These are phyloP conservation scores for Diplotaxis tenuifolia DNA, from an alignment of 345 rosid species.

Conservation along the genomic window DNA sequence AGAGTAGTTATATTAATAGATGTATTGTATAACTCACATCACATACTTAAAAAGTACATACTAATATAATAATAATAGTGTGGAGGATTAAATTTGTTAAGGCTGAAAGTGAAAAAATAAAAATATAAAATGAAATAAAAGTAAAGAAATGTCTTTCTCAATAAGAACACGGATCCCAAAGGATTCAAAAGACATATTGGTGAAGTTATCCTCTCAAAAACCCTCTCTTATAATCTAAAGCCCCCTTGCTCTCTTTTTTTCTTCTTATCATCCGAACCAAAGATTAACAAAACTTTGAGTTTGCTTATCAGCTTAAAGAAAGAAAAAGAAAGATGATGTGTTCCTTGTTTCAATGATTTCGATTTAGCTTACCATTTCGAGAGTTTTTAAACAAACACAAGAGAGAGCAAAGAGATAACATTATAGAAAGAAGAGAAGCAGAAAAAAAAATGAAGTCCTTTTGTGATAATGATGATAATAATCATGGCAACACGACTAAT, in stretches of 20 bases:
- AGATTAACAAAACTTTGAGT: conserved; percentile 31
- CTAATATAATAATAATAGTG: not conserved
- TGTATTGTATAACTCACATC: too few species aligned
- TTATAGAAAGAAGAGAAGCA: conserved; percentile 24
- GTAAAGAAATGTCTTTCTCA: conserved; percentile 80
- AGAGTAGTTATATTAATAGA: too few species aligned
- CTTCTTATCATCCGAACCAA: conserved; percentile 38
- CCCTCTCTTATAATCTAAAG: conserved; percentile 23
- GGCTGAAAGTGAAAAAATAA: conserved; percentile 33
- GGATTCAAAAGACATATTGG: too few species aligned
- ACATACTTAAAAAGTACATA: not conserved
- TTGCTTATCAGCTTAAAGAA: not conserved
- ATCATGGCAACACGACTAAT: conserved; percentile 38
- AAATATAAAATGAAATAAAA: conserved; percentile 14
- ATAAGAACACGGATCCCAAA: conserved; percentile 86
- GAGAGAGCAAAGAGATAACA: conserved; percentile 13
- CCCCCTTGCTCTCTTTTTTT: conserved; percentile 43
- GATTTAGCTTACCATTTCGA: conserved; percentile 24
- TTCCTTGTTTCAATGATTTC: conserved; percentile 61
- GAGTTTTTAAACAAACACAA: not conserved
- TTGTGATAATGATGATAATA: conserved; percentile 52
- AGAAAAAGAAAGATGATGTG: not conserved
- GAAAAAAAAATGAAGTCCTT: conserved; percentile 53
- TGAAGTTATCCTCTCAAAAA: conserved; percentile 29
- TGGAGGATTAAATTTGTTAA: conserved; percentile 19